phyloP scores from a whole-genome alignment of 306 rosid genomes.

The Calophaca sinica region DNA sequence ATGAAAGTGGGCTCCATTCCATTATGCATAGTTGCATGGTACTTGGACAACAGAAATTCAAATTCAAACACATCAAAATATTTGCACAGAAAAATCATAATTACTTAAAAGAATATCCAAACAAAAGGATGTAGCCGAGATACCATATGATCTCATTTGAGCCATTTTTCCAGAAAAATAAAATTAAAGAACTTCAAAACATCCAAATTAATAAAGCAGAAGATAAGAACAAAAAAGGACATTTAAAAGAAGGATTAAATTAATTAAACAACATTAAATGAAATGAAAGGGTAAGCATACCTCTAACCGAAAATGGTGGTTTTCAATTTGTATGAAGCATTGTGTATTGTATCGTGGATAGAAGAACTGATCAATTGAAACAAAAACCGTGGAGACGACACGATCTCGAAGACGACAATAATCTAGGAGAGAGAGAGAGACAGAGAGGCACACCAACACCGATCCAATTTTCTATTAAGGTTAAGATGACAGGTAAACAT shows the following conservation, averaged over 20 bases:
- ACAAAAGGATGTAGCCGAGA: background rate
- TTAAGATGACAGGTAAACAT: background rate
- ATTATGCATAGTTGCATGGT: too few species aligned
- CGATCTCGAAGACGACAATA: conserved; percentile 13
- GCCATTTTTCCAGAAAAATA: background rate
- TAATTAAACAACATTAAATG: background rate
- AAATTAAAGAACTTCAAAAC: too few species aligned
- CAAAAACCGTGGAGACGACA: conserved; percentile 3
- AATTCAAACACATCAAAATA: too few species aligned
- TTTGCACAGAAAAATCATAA: too few species aligned
- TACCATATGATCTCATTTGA: background rate
- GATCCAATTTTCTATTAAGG: background rate
- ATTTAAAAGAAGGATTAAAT: background rate
- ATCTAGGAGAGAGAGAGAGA: background rate
- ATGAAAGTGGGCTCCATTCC: too few species aligned
- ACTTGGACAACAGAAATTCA: too few species aligned
- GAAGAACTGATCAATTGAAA: conserved; percentile 7
- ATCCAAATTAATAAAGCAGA: background rate
- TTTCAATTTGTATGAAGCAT: conserved; percentile 14
- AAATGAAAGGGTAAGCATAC: background rate
- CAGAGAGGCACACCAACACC: background rate
- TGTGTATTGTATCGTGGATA: background rate
- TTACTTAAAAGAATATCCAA: too few species aligned
- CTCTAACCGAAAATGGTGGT: background rate
- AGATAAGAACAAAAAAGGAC: too few species aligned